Base-by-base conservation (phyloP, 805 yeast species). In the Jamesozyma spencerorum region DNA sequence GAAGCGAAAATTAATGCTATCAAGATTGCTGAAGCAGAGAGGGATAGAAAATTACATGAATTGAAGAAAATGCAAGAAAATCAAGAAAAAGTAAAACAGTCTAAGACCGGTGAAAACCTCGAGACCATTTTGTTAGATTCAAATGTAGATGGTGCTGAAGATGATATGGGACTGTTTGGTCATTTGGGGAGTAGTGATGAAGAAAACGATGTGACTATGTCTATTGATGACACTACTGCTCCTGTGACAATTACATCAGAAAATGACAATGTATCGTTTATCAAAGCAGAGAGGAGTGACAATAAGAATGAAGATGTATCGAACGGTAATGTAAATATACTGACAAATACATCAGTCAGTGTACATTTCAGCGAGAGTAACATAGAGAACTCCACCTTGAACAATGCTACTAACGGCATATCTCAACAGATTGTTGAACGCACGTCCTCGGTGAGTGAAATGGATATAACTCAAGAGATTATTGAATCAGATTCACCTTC, bases 51-150 rank as follows among this genome's bases (percentile, higher is more conserved):
- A 3, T 34, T 60, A 5, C 41, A 41, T 5, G 55, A 63, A 5
- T 42, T 71, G 37, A 51, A 52, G 24, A 40, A 44, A 1, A 64
- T 69, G 28, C 62, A 62, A 39, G 63, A 56, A 43, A 44, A 64
- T 60, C 42, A 46, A 24, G 49, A 47, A 31, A 51, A 52, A 34
- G 51, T 58, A 24, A 54, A 48, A 48, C 58, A 47, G 37, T 46
- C 41, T 40, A 57, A 50, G 41, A 27, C 14, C 5, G 39, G 34
- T 6, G 22, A 30, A 8, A 22, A 37, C n/a, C 13, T 36, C 11
- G 43, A 36, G 14, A 40, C 38, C 11, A 36, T 40, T n/a, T 29
- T 36, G 7, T 30, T 39, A 8, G 42, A 39, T 18, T 28, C 40
- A n/a, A 40, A 54, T 38, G 42, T 54, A 34, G 57, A 52, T 15